Base-by-base conservation (phyloP, 345 rosid genomes). In the Nasturtium officinale region DNA sequence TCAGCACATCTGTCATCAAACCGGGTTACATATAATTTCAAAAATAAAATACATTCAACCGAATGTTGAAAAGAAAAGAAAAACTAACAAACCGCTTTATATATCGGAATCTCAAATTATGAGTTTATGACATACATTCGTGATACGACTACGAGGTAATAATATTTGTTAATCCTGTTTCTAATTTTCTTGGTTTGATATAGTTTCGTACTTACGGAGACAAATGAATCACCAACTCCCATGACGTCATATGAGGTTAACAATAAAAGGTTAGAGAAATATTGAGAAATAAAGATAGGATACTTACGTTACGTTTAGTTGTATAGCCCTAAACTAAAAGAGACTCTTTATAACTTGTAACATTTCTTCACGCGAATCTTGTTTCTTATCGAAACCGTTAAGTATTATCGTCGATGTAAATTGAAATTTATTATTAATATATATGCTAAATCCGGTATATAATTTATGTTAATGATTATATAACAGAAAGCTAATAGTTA, bases 321-420 rank as follows among this genome's bases (percentile, higher is more conserved):
- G 26, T 62, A 32, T 68, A 16, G 23, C 40, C 70, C 69, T n/a
- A 52, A 43, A 65, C 69, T n/a, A 61, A 52, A 68, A 16, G 29
- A 42, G 26, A 40, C 68, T 32, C 46, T 68, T 43, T 53, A 29
- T 50, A 15, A 75, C 68, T 67, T 67, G 69, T 68, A 68, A 54
- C 57, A 75, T 61, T 68, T 68, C 61, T 67, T 60, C 51, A 68
- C 62, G 68, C 78, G 56, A 59, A 59, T 75, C 38, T 75, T 29
- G 37, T 67, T 75, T 75, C 78, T 75, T 75, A 7, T 75, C 33
- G 67, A 59, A 74, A 74, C 67, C 78, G 78, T 75, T 40, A 75
- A 67, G 73, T 23, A 50, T 50, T 2, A 28, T 46, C 3, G 26
- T 74, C 50, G 2, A 50, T 59, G 61, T 50, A 51, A 58, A 13